Evolutionary conservation across 2,329 filamentous ascomycete species (phyloP), one percentile per base, ranked within the genome.

Genomic region (Periconia sp.): DNA sequence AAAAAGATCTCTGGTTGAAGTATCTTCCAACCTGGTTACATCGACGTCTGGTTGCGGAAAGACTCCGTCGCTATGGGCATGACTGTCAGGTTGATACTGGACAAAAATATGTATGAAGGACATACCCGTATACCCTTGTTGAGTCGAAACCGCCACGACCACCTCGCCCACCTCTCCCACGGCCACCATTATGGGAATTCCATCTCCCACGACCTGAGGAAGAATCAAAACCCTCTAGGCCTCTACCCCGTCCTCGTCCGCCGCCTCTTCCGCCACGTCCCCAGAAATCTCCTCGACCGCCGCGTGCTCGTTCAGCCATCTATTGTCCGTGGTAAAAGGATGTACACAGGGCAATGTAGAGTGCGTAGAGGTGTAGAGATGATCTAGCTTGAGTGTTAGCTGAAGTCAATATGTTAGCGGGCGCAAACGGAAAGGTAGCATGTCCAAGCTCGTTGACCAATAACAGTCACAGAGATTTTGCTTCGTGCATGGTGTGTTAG

Each of bases 41-140:
- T 40, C 62, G 43, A 44, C 52, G 55, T 48, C 73, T 45, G 45
- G 68, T 22, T 48, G 54, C 50, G 66, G 70, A 50, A 59, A 61
- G 36, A 46, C 65, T 51, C 66, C 61, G 29, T 52, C 44, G 1
- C 59, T 64, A 32, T n/a, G n/a, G n/a, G n/a, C 35, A 54, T 52
- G 19, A 23, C 17, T 3, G 22, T 25, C 17, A 38, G 36, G 8
- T 23, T 30, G 13, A 10, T 15, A 15, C 15, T 21, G 12, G 13
- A 21, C 22, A 43, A 29, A 30, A 33, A 31, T n/a, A n/a, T n/a
- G 33, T 17, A 8, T 17, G 7, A 18, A 16, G 12, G 13, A 46
- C 61, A 39, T 48, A 64, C 63, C 63, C 53, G 40, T 53, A 62
- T n/a, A 59, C 32, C 26, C 22, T 43, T 33, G 30, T 35, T 16